Evolutionary conservation across 108 stramenopile genomes (phyloP), one percentile per base, ranked within the genome.

Genomic region (Cyclotella kingstonii): DNA sequence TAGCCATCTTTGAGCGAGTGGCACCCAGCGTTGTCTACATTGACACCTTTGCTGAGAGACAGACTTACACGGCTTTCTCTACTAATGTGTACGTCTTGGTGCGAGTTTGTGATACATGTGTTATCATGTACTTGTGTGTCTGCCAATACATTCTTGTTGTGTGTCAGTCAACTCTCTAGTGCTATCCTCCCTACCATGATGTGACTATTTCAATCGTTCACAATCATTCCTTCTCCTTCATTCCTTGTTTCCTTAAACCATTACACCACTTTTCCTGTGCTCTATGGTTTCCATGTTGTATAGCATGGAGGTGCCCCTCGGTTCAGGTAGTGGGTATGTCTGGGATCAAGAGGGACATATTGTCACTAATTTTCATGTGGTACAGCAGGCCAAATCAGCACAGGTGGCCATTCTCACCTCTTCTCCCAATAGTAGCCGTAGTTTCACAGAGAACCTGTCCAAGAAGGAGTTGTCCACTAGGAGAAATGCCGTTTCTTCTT

Each of bases 261-360:
- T n/a, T n/a, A n/a, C n/a, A n/a, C n/a, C n/a, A n/a, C n/a, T n/a
- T n/a, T n/a, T n/a, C n/a, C n/a, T n/a, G 17, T 45, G 43, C 43
- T 5, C 4, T 53, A 17, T 53, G 31, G 17, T 14, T 33, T 31
- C 5, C 14, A 4, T 49, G 4, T 49, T 6, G 48, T 19, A 23
- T 40, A 59, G 58, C 25, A 58, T 70, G 35, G 68, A 70, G 57
- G 68, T 70, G 19, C 93, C 93, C 7, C 66, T 86, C 0, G 96
- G 94, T 25, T 80, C 88, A 3, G 96, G 96, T 0, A 76, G 78
- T 46, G 96, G 96, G 0, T 93, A 94, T 43, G 84, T 96, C 0
- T 96, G 96, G 96, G 92, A 95, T 52, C 68, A 72, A 8, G 56
- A 82, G 9, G 90, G 90, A 26, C 90, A 91, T 43, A 85, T 90